Conservation (phyloP, 257 asterid species). For the Solanum medicagineum region DNA sequence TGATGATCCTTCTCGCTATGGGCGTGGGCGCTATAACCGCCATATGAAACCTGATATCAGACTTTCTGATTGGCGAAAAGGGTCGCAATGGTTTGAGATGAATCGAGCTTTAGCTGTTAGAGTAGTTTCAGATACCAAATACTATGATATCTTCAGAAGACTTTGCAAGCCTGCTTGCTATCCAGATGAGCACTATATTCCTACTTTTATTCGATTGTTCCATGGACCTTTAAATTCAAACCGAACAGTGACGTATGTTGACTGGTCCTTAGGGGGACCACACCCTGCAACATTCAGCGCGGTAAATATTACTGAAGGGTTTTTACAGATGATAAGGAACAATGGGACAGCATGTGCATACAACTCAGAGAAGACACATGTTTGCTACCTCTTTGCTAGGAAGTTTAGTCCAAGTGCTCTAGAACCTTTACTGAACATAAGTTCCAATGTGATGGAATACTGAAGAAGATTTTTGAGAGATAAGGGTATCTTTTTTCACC, state of each 20-base stretch:
- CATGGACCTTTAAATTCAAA: constrained; percentile 52
- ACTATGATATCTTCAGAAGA: constrained; percentile 52
- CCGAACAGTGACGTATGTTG: constrained; percentile 73
- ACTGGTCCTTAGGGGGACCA: constrained; percentile 71
- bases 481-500: neutral
- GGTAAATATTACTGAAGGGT: constrained; percentile 36
- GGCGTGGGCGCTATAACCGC: constrained; percentile 86
- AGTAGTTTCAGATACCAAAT: constrained; percentile 59
- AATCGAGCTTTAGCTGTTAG: constrained; percentile 57
- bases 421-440: constrained; percentile 48
- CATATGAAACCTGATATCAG: constrained; percentile 57
- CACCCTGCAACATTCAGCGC: constrained; percentile 68
- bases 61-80: constrained; percentile 88
- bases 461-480: constrained; percentile 12
- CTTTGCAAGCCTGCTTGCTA: constrained; percentile 79
- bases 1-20: constrained; percentile 79
- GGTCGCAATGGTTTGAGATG: constrained; percentile 95
- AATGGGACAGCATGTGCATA: constrained; percentile 50
- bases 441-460: constrained; percentile 55
- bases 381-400: constrained; percentile 79
- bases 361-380: constrained; percentile 27
- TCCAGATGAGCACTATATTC: constrained; percentile 91
- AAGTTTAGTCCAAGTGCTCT: constrained; percentile 69
- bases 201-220: constrained; percentile 57
- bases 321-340: constrained; percentile 43